Evolutionary conservation across 2,329 filamentous ascomycete species (phyloP), one percentile per base, ranked within the genome.

Genomic region (Paecilomyces formosus): DNA sequence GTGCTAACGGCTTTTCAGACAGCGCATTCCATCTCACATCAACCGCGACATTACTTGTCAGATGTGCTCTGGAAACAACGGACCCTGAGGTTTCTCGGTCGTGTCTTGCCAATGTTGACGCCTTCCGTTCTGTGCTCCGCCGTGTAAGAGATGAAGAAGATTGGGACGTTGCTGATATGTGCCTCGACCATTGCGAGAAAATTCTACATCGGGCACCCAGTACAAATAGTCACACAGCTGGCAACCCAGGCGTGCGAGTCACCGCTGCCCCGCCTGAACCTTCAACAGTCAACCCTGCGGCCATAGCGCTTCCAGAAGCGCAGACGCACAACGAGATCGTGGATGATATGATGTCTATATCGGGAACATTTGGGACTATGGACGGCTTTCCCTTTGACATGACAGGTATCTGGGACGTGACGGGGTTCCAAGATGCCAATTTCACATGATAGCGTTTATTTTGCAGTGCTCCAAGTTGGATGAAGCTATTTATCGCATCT

Each of bases 91-190:
- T 79, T 15, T 75, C 79, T 9, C 75, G 74, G 8, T 72, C 76
- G 2, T 80, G 77, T 55, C 74, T 82, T 54, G 58, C 72, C 6
- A 78, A 78, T 26, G 78, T 82, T 1, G 75, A 81, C 58, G 74
- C 73, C 2, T 72, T 82, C 50, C 77, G 80, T 39, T 72, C 74
- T 7, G 76, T 79, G 31, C 75, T 82, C 7, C 76, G 78, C 49
- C 71, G 74, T 53, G 78, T 79, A 22, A 72, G 75, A 13, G 76
- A 78, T 30, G 77, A 81, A 55, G 78, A 81, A 63, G 77, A 80
- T 55, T 84, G 81, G 81, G 81, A 84, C 61, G 75, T 83, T 8
- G 81, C 81, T 7, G 78, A 80, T 54, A 82, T 82, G 68, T 82
- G 79, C 52, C 68, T 83, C 3, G 79, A 83, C 49, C 75, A 78